Evolutionary conservation across 305 asterid genomes (phyloP), one percentile per base, ranked within the genome.

Genomic region (Fraxinus albicans): DNA sequence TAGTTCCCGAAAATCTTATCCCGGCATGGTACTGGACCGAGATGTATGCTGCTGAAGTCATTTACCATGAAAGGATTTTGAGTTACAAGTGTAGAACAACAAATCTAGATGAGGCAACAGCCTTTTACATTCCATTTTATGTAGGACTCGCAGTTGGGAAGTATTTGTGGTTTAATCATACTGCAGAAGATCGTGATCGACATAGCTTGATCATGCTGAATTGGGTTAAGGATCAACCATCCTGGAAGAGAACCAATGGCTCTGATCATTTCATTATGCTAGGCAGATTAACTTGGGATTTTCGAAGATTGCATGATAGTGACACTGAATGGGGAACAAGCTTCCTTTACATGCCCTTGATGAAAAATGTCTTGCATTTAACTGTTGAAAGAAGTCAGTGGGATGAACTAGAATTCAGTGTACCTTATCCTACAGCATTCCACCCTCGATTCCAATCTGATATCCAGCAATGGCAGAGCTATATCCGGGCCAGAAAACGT

Each of bases 351-450:
- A 89, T 93, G 93, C 96, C 96, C 3, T 36, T 84, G 40, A 93
- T 93, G 97, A 91, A 90, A 77, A 90, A 93, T 81, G 93, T 93
- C 9, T 84, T 92, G 7, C 88, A 84, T 3, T 33, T 93, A 27
- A 33, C 92, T 0, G 86, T 92, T 6, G 96, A 93, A 80, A 87
- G 85, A 74, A 87, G 87, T 58, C 78, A 50, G 9, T 92, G 94
- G 96, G 97, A 93, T 80, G 69, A 67, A 0, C 81, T 93, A 40
- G 97, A 93, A 50, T 67, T 91, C 9, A 91, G 95, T 76, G 89
- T 93, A 0, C 97, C 97, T 4, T 93, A 93, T 80, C 96, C 97
- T n/a, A 93, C 95, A 0, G 83, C 94, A 0, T 93, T 93, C 78
- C 97, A 93, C 85, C 97, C 97, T 63, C 80, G 90, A 84, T 87